Base-by-base conservation (phyloP, 2,329 filamentous ascomycete genomes). In the Neurospora sp. region DNA sequence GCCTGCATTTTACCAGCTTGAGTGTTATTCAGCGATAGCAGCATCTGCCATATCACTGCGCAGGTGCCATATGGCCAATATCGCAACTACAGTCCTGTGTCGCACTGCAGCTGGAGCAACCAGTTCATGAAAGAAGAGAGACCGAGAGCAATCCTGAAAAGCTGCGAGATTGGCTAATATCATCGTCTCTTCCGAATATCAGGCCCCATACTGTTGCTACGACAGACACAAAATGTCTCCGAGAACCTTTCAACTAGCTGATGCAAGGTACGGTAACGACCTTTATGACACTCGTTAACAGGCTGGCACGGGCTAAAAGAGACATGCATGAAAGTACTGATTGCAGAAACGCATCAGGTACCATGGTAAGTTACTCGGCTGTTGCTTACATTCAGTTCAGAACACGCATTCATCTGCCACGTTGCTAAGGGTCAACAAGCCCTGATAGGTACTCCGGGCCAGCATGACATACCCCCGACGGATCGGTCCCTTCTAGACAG, bases 31-130 rank as follows among this genome's bases (percentile, higher is more conserved):
- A 72, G 42, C 68, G 67, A 72, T 69, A 71, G 46, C 43, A 52
- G 38, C 58, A 66, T 70, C 23, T 38, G 70, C 62, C 67, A 68
- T 67, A 67, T 69, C 70, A 70, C 42, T 67, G 70, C 69, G 70
- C 70, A 73, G n/a, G 28, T 69, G 52, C 70, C 72, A 75, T 71
- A 75, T 73, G 74, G 73, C 72, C 74, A 75, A 75, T 73, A 75
- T 75, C 68, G 38, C 70, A 52, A 33, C 42, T 74, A 70, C 71
- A 66, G 68, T 58, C 42, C 67, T 70, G 71, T 70, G 72, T 74
- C 68, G 73, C 68, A 72, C 68, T 72, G 73, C 73, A 75, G 71
- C 69, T 73, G 70, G 69, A 73, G 68, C 70, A 73, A 71, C 62
- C 66, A 69, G 70, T 62, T 62, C 62, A 28, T 73, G 71, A 76